Conservation (phyloP, 2,329 filamentous ascomycete genomes). For the Claviceps digitariae region DNA sequence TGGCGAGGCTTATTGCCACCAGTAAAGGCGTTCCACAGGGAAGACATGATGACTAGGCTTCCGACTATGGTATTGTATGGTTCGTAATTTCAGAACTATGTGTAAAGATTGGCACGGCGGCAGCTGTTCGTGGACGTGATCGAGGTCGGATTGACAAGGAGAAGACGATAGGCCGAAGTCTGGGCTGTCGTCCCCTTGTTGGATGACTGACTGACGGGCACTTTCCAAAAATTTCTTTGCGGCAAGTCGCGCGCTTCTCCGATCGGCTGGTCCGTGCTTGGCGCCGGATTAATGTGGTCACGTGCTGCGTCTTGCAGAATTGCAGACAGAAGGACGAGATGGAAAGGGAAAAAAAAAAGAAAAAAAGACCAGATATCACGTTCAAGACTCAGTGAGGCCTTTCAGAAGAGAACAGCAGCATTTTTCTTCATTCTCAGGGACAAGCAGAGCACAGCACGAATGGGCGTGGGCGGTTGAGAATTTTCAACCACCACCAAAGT, state of each 20-base stretch:
- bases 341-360: slow-evolving; percentile 1
- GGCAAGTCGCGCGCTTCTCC: not conserved
- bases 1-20: slow-evolving; percentile 38
- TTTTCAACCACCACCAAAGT: too few species aligned
- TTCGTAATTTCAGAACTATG: not conserved
- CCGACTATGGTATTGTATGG: not conserved
- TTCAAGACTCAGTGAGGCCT: too few species aligned
- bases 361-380: not conserved
- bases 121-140: slow-evolving; percentile 1
- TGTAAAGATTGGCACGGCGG: slow-evolving; percentile 4
- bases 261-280: slow-evolving; percentile 3
- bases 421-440: too few species aligned
- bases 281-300: not conserved
- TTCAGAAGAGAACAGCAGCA: too few species aligned
- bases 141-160: slow-evolving; percentile 7
- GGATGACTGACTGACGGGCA: not conserved
- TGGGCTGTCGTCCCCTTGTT: not conserved
- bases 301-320: not conserved
- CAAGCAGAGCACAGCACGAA: too few species aligned
- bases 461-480: too few species aligned
- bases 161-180: slow-evolving; percentile 7
- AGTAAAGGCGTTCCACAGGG: slow-evolving; percentile 49
- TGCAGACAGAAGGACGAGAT: too few species aligned
- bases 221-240: slow-evolving; percentile 7
- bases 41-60: slow-evolving; percentile 31